A percentile compares a stretch with the other conserved stretches of the same genome.
Evolutionary conservation across 345 rosid genomes (phyloP).

Genomic region (Triadica sebifera): DNA sequence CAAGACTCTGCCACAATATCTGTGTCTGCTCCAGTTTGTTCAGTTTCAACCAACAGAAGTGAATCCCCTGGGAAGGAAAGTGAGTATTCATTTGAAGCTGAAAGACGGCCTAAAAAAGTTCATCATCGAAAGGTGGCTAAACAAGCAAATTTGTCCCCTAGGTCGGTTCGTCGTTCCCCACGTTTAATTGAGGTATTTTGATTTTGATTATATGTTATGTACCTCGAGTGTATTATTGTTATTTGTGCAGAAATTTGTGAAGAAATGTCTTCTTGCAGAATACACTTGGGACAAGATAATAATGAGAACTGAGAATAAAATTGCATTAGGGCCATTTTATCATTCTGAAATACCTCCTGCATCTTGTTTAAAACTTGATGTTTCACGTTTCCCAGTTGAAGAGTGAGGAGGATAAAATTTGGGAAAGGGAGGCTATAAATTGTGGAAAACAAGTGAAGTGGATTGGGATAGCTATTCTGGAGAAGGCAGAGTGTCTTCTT

Average conservation of each 20-base stretch:
- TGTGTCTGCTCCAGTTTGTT: constrained; percentile 58
- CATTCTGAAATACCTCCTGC: background rate
- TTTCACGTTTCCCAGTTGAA: background rate
- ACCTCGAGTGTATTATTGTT: background rate
- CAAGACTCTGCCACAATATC: constrained; percentile 57
- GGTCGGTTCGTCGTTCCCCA: constrained; percentile 56
- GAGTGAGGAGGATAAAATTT: background rate
- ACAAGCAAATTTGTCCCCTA: constrained; percentile 45
- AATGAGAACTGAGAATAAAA: background rate
- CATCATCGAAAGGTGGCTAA: constrained; percentile 31
- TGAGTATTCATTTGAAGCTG: constrained; percentile 23
- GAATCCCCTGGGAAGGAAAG: constrained; percentile 49
- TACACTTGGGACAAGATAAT: background rate
- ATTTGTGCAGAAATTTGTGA: background rate
- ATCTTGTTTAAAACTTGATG: background rate
- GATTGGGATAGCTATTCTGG: background rate
- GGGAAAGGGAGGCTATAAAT: background rate
- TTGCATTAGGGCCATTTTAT: background rate
- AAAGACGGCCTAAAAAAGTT: constrained; percentile 30
- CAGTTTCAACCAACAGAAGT: constrained; percentile 54
- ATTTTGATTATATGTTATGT: background rate
- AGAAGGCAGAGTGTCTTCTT: background rate
- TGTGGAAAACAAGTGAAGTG: background rate
- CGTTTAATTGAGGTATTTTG: constrained; percentile 48
- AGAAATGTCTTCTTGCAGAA: background rate